Conservation (phyloP, 1,284 basidiomycete genomes). For the Hypsizygus ulmarius region DNA sequence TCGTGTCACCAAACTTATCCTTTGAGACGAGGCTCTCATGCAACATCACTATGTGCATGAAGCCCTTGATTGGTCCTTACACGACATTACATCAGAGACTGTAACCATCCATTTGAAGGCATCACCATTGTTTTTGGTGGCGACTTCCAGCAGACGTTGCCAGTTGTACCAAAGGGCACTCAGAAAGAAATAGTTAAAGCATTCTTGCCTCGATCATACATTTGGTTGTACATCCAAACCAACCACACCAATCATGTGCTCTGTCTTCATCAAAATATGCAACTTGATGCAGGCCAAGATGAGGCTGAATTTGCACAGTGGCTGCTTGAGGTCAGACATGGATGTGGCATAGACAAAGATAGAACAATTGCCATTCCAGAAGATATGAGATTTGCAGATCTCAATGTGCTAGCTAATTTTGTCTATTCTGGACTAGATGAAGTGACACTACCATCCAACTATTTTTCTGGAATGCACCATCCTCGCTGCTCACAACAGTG, state of each 20-base stretch:
- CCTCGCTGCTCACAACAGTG: slow-evolving; percentile 30
- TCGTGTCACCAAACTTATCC: slow-evolving; percentile 26
- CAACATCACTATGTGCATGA: slow-evolving; percentile 33
- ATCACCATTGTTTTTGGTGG: slow-evolving; percentile 39
- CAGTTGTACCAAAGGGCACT: slow-evolving; percentile 30
- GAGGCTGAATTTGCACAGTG: slow-evolving; percentile 28
- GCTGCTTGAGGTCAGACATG: slow-evolving; percentile 32
- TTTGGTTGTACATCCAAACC: too few species aligned
- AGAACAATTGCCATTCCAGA: slow-evolving; percentile 20
- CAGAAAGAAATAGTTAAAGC: slow-evolving; percentile 34
- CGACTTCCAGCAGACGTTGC: slow-evolving; percentile 36
- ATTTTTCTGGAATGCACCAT: slow-evolving; percentile 31
- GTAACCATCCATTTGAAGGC: slow-evolving; percentile 37
- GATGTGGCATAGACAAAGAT: slow-evolving; percentile 15
- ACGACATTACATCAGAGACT: slow-evolving; percentile 26
- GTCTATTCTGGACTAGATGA: slow-evolving; percentile 28
- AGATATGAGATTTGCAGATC: slow-evolving; percentile 20
- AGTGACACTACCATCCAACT: slow-evolving; percentile 16
- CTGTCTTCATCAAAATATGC: slow-evolving; percentile 26
- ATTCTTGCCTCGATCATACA: slow-evolving; percentile 29
- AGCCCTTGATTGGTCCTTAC: slow-evolving; percentile 26
- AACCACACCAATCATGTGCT: slow-evolving; percentile 21
- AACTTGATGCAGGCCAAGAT: slow-evolving; percentile 22
- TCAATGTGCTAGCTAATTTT: slow-evolving; percentile 19
- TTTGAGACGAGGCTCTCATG: slow-evolving; percentile 40